phyloP scores from a whole-genome alignment of 257 asterid species.

The Solanum chiquidenum region DNA sequence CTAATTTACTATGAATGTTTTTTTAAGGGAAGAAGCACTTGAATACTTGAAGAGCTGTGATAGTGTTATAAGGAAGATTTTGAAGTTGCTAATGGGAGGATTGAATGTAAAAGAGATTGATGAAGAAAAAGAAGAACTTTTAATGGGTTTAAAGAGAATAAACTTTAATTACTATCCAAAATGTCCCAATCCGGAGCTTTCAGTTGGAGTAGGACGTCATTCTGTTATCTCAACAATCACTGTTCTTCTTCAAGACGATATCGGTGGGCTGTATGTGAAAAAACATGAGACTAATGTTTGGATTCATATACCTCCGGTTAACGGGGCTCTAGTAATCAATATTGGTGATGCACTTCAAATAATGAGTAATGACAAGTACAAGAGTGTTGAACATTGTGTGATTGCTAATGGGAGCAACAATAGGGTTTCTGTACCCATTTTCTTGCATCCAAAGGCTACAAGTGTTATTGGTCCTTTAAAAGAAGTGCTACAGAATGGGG shows the following conservation, averaged over 20 bases:
- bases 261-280: conserved; percentile 16
- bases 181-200: conserved; percentile 17
- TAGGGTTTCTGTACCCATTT: conserved; percentile 11
- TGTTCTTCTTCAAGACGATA: conserved; percentile 17
- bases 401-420: conserved; percentile 14
- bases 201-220: conserved; percentile 16
- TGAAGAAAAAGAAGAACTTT: too few relatives aligned
- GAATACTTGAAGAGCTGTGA: too few relatives aligned
- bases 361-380: conserved; percentile 13
- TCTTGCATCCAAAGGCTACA: background rate
- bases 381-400: conserved; percentile 21
- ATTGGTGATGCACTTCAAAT: conserved; percentile 21
- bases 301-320: conserved; percentile 19
- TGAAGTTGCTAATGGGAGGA: too few relatives aligned
- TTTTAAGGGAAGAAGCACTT: too few relatives aligned
- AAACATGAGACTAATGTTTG: conserved; percentile 1
- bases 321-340: conserved; percentile 17
- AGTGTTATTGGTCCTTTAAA: conserved; percentile 14
- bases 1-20: too few relatives aligned
- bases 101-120: too few relatives aligned
- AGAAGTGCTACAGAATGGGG: conserved; percentile 7
- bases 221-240: conserved; percentile 15
- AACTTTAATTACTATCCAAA: too few relatives aligned
- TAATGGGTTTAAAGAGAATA: too few relatives aligned
- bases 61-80: too few relatives aligned